Evolutionary conservation across 169 alveolate species (phyloP).

Genomic region (Plasmodium malariae): DNA sequence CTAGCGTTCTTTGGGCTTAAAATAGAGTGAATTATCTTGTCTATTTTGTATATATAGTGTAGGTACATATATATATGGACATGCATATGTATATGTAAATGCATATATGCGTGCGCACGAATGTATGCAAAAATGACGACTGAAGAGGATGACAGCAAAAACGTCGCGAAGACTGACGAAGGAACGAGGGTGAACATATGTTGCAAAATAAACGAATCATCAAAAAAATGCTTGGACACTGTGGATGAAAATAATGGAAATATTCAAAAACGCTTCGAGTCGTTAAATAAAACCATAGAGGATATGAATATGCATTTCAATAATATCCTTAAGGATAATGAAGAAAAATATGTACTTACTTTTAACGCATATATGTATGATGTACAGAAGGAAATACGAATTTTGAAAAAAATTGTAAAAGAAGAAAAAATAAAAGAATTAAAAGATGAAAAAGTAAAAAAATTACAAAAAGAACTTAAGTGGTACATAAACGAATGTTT

Average conservation of each 20-base stretch:
- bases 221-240: neutral
- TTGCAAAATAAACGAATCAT: neutral
- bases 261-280: slow-evolving; percentile 53
- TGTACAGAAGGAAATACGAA: slow-evolving; percentile 64
- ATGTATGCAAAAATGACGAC: neutral
- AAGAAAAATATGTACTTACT: slow-evolving; percentile 70
- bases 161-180: neutral
- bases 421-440: slow-evolving; percentile 71
- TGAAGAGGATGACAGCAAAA: slow-evolving; percentile 1
- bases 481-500: slow-evolving; percentile 75
- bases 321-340: slow-evolving; percentile 53
- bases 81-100: too few relatives aligned
- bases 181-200: neutral
- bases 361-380: slow-evolving; percentile 75
- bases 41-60: too few relatives aligned
- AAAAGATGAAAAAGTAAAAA: slow-evolving; percentile 62
- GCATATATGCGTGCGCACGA: too few relatives aligned
- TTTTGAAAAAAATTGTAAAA: slow-evolving; percentile 51
- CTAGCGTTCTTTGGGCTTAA: too few relatives aligned
- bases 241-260: slow-evolving; percentile 13
- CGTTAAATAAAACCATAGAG: slow-evolving; percentile 53
- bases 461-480: slow-evolving; percentile 61
- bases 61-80: too few relatives aligned
- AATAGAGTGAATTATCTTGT: too few relatives aligned
- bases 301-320: slow-evolving; percentile 56